These are phyloP conservation scores for Barnettozyma hawaiiensis DNA, from an alignment of 1,139 yeast species.

Conservation along the genomic window DNA sequence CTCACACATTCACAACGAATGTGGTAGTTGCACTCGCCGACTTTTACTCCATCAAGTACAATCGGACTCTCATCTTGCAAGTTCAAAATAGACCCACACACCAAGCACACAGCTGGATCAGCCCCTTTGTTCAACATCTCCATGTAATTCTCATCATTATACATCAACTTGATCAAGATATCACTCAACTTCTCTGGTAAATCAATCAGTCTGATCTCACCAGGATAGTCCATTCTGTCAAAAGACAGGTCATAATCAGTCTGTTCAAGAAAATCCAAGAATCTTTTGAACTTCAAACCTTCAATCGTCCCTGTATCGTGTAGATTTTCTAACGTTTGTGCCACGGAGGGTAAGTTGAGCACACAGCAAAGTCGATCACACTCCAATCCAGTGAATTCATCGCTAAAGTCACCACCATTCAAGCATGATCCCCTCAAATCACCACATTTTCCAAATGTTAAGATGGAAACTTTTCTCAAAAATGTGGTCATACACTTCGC, in stretches of 20 bases:
- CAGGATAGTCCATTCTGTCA: constrained; percentile 51
- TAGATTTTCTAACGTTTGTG: constrained; percentile 25
- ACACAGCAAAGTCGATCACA: constrained; percentile 52
- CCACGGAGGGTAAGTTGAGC: constrained; percentile 45
- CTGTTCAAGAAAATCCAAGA: constrained; percentile 18
- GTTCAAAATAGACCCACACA: constrained; percentile 69
- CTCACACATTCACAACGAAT: constrained; percentile 58
- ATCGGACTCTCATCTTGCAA: constrained; percentile 52
- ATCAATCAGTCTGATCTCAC: constrained; percentile 47
- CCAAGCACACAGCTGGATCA: constrained; percentile 85
- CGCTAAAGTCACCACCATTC: constrained; percentile 25
- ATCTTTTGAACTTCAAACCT: constrained; percentile 14
- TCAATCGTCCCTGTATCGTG: constrained; percentile 15
- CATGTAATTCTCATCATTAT: constrained; percentile 33
- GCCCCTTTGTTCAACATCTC: constrained; percentile 30
- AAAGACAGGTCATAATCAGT: constrained; percentile 22
- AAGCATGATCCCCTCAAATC: constrained; percentile 38
- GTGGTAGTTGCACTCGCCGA: constrained; percentile 70
- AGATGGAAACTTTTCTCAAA: constrained; percentile 60
- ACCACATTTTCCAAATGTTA: constrained; percentile 53
- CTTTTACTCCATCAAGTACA: constrained; percentile 31
- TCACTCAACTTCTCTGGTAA: constrained; percentile 66
- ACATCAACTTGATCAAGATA: constrained; percentile 56
- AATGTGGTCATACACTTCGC: constrained; percentile 58
- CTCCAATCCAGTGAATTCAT: constrained; percentile 33